Percentiles rank a stretch among this genome's conserved stretches.
Evolutionary conservation across 1,284 basidiomycete genomes (phyloP).

Genomic region (Naganishia albida): DNA sequence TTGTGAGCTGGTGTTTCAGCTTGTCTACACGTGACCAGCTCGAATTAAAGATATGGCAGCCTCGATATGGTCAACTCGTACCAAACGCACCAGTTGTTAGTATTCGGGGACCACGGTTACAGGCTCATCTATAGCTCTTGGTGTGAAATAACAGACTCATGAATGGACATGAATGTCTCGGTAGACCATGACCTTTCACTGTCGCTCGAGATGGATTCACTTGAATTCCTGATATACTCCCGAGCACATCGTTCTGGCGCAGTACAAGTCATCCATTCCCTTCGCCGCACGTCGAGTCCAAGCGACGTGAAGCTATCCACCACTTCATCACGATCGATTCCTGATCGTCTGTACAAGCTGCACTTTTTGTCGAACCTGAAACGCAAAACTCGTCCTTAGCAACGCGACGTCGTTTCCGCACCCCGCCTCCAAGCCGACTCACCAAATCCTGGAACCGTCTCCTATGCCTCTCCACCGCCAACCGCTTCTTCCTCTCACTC

Average conservation of each 20-base stretch:
- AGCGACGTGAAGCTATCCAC: too few relatives aligned
- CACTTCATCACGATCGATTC: conserved; percentile 34
- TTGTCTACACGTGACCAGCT: not conserved
- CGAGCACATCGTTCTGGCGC: not conserved
- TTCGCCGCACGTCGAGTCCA: too few relatives aligned
- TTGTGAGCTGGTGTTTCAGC: conserved; percentile 11
- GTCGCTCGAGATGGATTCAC: too few relatives aligned
- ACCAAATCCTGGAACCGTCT: conserved; percentile 50
- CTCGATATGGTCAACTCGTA: too few relatives aligned
- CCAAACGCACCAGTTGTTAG: too few relatives aligned
- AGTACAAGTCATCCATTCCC: not conserved
- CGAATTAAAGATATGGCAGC: too few relatives aligned
- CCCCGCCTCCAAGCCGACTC: conserved; percentile 28
- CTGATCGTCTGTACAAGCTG: conserved; percentile 42
- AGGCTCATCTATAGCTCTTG: too few relatives aligned
- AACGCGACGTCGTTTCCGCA: not conserved
- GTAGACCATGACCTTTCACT: too few relatives aligned
- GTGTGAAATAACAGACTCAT: too few relatives aligned
- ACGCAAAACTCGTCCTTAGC: not conserved
- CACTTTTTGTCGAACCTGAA: conserved; percentile 44
- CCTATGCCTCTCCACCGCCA: conserved; percentile 43
- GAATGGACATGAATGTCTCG: too few relatives aligned
- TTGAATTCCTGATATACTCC: too few relatives aligned
- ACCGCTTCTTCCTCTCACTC: conserved; percentile 41
- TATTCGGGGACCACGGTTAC: too few relatives aligned